Evolutionary conservation across 2,329 filamentous ascomycete species (phyloP).

Genomic region (Pseudocercospora crystallina): DNA sequence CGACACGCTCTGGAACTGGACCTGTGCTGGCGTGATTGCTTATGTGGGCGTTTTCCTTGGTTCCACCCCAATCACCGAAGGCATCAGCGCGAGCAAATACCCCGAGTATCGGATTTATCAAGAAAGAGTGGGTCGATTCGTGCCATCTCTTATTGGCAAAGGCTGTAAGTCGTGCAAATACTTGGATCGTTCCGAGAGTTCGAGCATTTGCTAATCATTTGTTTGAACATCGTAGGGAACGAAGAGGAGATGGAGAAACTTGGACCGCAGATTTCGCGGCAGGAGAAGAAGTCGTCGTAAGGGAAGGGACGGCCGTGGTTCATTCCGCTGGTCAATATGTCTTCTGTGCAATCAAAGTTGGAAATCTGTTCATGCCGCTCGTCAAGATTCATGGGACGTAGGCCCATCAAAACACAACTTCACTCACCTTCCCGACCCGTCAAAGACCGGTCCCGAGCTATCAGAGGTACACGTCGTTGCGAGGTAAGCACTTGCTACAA

Average conservation of each 20-base stretch:
- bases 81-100: constrained; percentile 79
- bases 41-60: constrained; percentile 83
- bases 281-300: constrained; percentile 10
- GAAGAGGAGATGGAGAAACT: constrained; percentile 29
- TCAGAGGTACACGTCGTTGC: too few relatives aligned
- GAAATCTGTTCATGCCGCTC: too few relatives aligned
- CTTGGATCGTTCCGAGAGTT: too few relatives aligned
- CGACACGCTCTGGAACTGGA: constrained; percentile 74
- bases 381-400: too few relatives aligned
- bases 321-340: too few relatives aligned
- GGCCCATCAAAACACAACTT: too few relatives aligned
- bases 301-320: not conserved
- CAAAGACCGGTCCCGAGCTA: too few relatives aligned
- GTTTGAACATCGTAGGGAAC: constrained; percentile 12
- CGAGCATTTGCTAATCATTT: too few relatives aligned
- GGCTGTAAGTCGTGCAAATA: constrained; percentile 20
- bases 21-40: constrained; percentile 64
- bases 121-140: constrained; percentile 75
- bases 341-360: too few relatives aligned
- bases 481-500: not conserved
- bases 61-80: constrained; percentile 84
- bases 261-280: constrained; percentile 14
- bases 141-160: constrained; percentile 57
- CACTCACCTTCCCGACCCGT: too few relatives aligned
- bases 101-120: constrained; percentile 85